Conservation (phyloP, 805 yeast genomes). For the Nakazawaea laoshanensis region DNA sequence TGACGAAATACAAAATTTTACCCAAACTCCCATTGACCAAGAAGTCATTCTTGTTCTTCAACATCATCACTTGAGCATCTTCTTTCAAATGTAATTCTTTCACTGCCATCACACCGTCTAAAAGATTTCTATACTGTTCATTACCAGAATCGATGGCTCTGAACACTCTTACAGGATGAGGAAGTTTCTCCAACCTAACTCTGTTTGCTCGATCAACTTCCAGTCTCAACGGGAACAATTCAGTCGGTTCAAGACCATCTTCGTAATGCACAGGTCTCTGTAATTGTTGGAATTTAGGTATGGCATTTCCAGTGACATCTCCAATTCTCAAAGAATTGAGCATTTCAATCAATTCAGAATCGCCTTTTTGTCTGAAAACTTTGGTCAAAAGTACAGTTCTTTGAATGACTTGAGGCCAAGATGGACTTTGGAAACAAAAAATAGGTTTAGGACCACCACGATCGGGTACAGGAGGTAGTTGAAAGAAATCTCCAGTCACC, state of each 20-base stretch:
- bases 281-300: conserved; percentile 39
- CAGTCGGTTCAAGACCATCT: conserved; percentile 85
- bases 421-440: conserved; percentile 68
- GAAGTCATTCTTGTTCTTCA: conserved; percentile 67
- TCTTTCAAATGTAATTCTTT: conserved; percentile 54
- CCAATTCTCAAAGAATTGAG: conserved; percentile 79
- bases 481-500: conserved; percentile 93
- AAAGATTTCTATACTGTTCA: conserved; percentile 14
- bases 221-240: conserved; percentile 73
- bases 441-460: conserved; percentile 24
- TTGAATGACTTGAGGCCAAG: conserved; percentile 60
- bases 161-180: conserved; percentile 37
- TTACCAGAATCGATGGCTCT: conserved; percentile 34
- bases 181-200: conserved; percentile 37
- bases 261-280: conserved; percentile 47
- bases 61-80: conserved; percentile 91
- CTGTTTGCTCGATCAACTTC: conserved; percentile 79
- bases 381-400: conserved; percentile 64
- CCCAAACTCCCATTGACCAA: conserved; percentile 94
- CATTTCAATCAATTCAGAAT: conserved; percentile 64
- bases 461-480: conserved; percentile 80
- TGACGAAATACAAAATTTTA: conserved; percentile 48
- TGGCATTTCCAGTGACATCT: conserved; percentile 39
- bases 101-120: conserved; percentile 69
- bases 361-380: conserved; percentile 88